Evolutionary conservation across 2,329 filamentous ascomycete genomes (phyloP), one percentile per base, ranked within the genome.

Genomic region (Didymella arachidicola): DNA sequence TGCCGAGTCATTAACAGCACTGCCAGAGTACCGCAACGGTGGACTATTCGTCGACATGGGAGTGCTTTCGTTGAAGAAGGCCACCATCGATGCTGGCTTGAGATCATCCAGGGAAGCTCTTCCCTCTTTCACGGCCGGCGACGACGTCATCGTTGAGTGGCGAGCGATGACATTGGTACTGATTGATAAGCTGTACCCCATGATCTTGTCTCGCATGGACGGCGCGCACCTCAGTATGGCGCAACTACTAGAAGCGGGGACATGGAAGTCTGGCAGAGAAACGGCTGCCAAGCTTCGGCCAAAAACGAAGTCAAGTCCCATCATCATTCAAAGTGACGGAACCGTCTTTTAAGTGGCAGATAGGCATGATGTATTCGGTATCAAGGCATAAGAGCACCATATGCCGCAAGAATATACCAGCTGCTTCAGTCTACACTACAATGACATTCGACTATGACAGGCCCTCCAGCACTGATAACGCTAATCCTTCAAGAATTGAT

Each of bases 1-100:
- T 42, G 86, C 87, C 1, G 91, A 96, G 87, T 83, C 96, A 7
- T 83, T 96, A 64, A 97, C 93, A 0, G 93, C 92, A 22, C 82
- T 97, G 3, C 93, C 93, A 0, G 93, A 97, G 74, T 97, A 97
- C 75, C 87, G 93, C 57, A 97, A 97, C 68, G 93, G 93, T 42
- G 93, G 93, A 12, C 82, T 97, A 3, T 88, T 97, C 61, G 88
- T 97, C 61, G 89, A 97, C 71, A 88, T 93, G 30, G 93, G 92
- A 2, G 85, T 97, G 3, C 76, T 97, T 45, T 90, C 83, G 0
- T 79, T 97, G 22, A 94, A 93, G 72, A 77, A 83, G 1, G 80
- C 82, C 1, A 89, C 93, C 56, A 77, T 83, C 47, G 82, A 89
- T 63, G 84, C 89, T 26, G 92, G 92, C 1, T 75, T 95, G 22